Evolutionary conservation across 768 basidiomycete genomes (phyloP).

Genomic region (Rhodotorula graminis): DNA sequence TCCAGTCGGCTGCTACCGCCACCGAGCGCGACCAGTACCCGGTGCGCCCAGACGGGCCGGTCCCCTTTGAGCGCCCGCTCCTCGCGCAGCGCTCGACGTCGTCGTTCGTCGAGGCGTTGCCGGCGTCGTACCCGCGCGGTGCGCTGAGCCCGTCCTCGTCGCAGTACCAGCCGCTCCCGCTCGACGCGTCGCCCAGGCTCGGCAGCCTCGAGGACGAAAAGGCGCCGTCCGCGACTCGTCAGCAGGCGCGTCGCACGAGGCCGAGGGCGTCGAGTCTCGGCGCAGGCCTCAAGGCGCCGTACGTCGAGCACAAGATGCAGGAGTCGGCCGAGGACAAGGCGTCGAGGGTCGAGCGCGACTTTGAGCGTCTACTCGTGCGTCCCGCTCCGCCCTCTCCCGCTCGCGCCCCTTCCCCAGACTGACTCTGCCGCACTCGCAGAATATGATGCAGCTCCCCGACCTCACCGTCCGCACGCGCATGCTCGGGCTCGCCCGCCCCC

Average conservation of each 20-base stretch:
- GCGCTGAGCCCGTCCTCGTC: neutral
- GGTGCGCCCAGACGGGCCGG: neutral
- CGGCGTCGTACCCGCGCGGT: neutral
- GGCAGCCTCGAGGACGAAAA: too few relatives aligned
- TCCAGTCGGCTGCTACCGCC: neutral
- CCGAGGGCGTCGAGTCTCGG: constrained; percentile 20
- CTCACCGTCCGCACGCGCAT: constrained; percentile 67
- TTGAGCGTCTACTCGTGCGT: constrained; percentile 74
- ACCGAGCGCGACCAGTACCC: neutral
- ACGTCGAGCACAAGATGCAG: neutral
- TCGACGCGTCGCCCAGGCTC: neutral
- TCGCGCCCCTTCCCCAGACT: neutral
- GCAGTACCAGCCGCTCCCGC: constrained; percentile 13
- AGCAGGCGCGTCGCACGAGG: neutral
- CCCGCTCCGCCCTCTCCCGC: neutral
- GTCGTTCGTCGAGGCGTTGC: constrained; percentile 1
- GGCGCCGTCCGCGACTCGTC: neutral
- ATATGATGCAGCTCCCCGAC: constrained; percentile 80
- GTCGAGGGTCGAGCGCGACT: constrained; percentile 61
- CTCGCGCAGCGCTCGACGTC: constrained; percentile 4
- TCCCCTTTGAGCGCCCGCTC: neutral
- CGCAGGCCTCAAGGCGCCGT: neutral
- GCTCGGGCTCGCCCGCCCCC: constrained; percentile 69
- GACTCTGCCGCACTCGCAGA: constrained; percentile 51
- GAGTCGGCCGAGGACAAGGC: constrained; percentile 38